Evolutionary conservation across 305 asterid genomes (phyloP), one percentile per base, ranked within the genome.

Genomic region (Solanum hybrid): DNA sequence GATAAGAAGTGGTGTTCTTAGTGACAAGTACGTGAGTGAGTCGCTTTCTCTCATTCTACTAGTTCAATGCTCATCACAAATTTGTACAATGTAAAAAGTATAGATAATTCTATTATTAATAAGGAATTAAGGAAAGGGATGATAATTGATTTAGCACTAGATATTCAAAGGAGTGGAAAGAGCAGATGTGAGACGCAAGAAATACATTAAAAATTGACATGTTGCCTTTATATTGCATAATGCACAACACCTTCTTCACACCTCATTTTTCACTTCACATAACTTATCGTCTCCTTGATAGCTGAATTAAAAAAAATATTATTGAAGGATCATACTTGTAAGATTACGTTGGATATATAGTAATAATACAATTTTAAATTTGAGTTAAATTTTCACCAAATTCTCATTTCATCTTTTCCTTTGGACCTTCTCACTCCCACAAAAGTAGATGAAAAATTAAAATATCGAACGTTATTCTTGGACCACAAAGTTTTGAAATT

Each of bases 401-500:
- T 31, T 27, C 5, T 78, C 29, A 22, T 34, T 35, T n/a, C 5
- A 19, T 19, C 4, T 45, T 42, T 42, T 82, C 22, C 2, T 31
- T 56, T 51, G 87, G 87, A 19, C 45, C 75, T 10, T 84, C 11
- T 60, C 42, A 45, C 22, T 31, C 31, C 75, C 14, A 14, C 4
- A 27, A 26, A 26, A 7, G 86, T 40, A 38, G 66, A 79, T 9
- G 45, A 77, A 22, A 77, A 34, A 26, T 38, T 38, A 42, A 24
- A 26, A 9, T 27, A 27, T 82, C 6, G 72, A 10, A 51, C 42
- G 22, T 84, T 84, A 31, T 84, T 84, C 40, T 51, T 29, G 87
- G 76, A 84, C 76, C 87, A 84, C 87, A 31, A 84, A 51, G 19
- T 45, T 84, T 29, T 51, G 29, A 31, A 84, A 51, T 84, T 84